Percentiles rank a stretch among this genome's conserved stretches.
Evolutionary conservation across 495 filamentous ascomycete genomes (phyloP).

Genomic region (Bacidia rubella): DNA sequence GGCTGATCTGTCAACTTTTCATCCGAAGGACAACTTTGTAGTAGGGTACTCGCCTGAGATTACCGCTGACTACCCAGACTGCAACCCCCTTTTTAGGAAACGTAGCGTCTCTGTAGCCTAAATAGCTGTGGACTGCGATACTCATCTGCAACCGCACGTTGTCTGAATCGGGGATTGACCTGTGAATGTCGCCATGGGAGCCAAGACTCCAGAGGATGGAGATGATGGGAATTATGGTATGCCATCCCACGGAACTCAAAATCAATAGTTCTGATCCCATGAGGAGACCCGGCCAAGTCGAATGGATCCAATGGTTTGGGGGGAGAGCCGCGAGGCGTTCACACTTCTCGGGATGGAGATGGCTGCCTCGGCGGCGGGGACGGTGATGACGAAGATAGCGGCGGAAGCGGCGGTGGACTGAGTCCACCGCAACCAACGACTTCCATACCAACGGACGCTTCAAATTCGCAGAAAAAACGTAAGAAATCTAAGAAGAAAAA

Average conservation of each 20-base stretch:
- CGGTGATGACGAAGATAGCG: background rate
- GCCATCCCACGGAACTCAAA: background rate
- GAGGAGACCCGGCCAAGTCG: background rate
- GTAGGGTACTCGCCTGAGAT: no score
- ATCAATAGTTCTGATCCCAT: background rate
- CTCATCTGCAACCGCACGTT: no score
- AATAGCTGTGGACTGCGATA: no score
- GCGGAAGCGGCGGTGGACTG: background rate
- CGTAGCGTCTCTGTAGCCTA: no score
- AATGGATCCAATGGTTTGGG: background rate
- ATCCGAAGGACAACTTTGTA: no score
- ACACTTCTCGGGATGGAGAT: background rate
- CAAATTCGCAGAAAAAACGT: background rate
- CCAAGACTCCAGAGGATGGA: background rate
- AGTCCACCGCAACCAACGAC: background rate
- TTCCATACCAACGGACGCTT: background rate
- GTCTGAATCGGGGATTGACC: no score
- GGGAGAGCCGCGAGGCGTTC: background rate
- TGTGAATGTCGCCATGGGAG: background rate
- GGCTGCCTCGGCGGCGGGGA: background rate
- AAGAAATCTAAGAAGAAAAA: constrained; percentile 27
- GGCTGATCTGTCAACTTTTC: no score
- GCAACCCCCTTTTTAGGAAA: no score
- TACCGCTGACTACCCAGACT: no score
- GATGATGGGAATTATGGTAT: background rate